phyloP scores from a whole-genome alignment of 306 rosid genomes.

The Rubus parviflorus region DNA sequence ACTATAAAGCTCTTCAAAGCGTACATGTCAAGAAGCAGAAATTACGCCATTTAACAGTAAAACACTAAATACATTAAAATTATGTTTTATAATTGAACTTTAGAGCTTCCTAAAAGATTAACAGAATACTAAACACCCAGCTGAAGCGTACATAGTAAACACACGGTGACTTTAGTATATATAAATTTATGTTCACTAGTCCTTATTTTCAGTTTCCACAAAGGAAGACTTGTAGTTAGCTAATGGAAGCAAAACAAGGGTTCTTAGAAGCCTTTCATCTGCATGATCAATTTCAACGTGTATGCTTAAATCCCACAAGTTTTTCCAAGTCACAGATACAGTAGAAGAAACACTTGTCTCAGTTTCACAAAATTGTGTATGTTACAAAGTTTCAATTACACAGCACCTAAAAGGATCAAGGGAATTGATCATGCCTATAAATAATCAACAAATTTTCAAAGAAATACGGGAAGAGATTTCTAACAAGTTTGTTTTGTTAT shows the following conservation, averaged over 20 bases:
- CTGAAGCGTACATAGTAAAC: neutral
- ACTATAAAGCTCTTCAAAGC: neutral
- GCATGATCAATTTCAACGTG: no score
- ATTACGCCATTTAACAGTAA: neutral
- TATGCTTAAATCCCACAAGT: no score
- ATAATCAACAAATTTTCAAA: neutral
- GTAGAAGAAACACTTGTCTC: neutral
- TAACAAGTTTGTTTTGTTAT: no score
- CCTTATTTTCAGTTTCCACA: no score
- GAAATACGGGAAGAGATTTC: no score
- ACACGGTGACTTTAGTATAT: neutral
- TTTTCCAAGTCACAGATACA: no score
- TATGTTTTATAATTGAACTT: neutral
- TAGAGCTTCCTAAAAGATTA: neutral
- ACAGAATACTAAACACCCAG: neutral
- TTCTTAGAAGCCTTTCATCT: neutral
- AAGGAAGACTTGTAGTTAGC: no score
- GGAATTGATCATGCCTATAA: neutral
- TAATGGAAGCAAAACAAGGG: neutral
- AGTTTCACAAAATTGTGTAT: neutral
- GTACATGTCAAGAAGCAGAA: neutral
- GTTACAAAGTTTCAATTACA: neutral
- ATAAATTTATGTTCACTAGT: neutral
- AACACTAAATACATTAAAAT: neutral
- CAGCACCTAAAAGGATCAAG: neutral